These are phyloP conservation scores for Rutstroemia sp. DNA, from an alignment of 2,329 filamentous ascomycete genomes.

Conservation along the genomic window DNA sequence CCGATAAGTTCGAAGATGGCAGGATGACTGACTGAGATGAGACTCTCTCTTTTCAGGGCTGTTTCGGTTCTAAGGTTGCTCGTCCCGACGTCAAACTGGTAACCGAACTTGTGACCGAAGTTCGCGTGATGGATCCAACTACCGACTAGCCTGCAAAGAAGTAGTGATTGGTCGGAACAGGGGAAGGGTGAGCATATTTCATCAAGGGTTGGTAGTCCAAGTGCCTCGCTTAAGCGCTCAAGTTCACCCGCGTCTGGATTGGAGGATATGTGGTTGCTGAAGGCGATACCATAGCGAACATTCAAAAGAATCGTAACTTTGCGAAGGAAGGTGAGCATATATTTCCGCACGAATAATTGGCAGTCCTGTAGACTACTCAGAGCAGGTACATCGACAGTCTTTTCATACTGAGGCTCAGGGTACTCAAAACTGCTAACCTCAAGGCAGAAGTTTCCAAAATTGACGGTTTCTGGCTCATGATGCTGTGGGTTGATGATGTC, in stretches of 20 bases:
- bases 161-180: conserved; percentile 20
- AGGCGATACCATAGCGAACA: conserved; percentile 81
- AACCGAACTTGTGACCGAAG: not conserved
- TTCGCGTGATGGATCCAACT: conserved; percentile 58
- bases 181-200: conserved; percentile 53
- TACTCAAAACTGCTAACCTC: conserved; percentile 14
- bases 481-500: conserved; percentile 13
- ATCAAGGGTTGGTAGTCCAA: conserved; percentile 71
- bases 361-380: conserved; percentile 47
- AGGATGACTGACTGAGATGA: conserved; percentile 60
- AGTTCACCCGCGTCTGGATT: conserved; percentile 68
- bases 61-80: not conserved
- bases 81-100: not conserved
- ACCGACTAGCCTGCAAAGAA: conserved; percentile 39
- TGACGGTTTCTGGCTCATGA: conserved; percentile 1
- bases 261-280: conserved; percentile 61
- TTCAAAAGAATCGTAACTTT: conserved; percentile 80
- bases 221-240: conserved; percentile 66
- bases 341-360: conserved; percentile 63
- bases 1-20: conserved; percentile 92
- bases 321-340: conserved; percentile 82
- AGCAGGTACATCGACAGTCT: conserved; percentile 47
- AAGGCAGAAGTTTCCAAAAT: conserved; percentile 23
- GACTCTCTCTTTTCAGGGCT: not conserved
- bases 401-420: conserved; percentile 29